A percentile compares a stretch with the other conserved stretches of the same genome.
phyloP scores from a whole-genome alignment of 805 yeast species.

The Yamadazyma insecticola region DNA sequence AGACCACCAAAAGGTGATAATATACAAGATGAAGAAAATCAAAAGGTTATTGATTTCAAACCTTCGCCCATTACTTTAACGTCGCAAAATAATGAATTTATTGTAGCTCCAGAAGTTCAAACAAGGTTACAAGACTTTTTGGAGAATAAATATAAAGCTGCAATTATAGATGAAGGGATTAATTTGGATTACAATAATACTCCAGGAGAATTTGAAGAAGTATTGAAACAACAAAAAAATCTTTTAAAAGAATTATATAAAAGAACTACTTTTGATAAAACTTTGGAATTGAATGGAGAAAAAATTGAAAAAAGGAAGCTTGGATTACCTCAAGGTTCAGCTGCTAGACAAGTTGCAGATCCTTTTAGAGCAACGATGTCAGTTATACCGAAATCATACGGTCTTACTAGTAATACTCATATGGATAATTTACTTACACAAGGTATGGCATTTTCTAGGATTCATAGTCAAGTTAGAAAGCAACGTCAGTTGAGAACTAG shows the following conservation, averaged over 20 bases:
- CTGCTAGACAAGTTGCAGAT: slow-evolving; percentile 36
- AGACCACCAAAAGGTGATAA: slow-evolving; percentile 22
- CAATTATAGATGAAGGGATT: slow-evolving; percentile 35
- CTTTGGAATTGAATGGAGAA: slow-evolving; percentile 40
- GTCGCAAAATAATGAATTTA: slow-evolving; percentile 8
- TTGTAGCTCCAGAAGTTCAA: slow-evolving; percentile 24
- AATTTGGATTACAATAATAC: slow-evolving; percentile 26
- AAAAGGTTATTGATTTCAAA: slow-evolving; percentile 18
- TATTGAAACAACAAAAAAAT: slow-evolving; percentile 49
- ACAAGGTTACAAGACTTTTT: slow-evolving; percentile 23
- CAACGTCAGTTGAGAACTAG: slow-evolving; percentile 64
- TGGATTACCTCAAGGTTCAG: slow-evolving; percentile 37
- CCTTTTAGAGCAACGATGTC: slow-evolving; percentile 43
- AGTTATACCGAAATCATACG: slow-evolving; percentile 41
- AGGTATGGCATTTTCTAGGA: slow-evolving; percentile 63
- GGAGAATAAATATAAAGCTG: slow-evolving; percentile 23
- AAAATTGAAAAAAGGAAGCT: slow-evolving; percentile 46
- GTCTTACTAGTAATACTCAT: slow-evolving; percentile 44
- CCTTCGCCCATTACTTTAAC: slow-evolving; percentile 25
- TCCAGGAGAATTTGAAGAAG: slow-evolving; percentile 55
- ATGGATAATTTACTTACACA: slow-evolving; percentile 76
- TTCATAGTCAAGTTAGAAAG: slow-evolving; percentile 61
- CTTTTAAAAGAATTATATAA: slow-evolving; percentile 44
- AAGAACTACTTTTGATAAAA: slow-evolving; percentile 29
- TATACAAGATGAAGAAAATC: slow-evolving; percentile 12